Conservation (phyloP, 495 filamentous ascomycete species). For the Talaromyces borbonicus region DNA sequence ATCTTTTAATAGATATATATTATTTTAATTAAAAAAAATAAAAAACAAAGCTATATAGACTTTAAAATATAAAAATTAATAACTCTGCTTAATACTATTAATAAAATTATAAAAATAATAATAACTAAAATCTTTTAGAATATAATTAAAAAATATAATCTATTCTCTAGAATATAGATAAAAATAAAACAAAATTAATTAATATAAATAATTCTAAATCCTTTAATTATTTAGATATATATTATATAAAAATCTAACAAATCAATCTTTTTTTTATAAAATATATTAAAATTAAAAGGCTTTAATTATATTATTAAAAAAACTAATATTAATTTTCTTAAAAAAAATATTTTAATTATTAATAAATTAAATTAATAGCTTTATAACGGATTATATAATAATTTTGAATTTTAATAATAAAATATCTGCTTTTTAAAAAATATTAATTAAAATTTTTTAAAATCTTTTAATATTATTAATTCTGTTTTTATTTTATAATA, state of each 20-base stretch:
- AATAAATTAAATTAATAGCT: slow-evolving; percentile 1
- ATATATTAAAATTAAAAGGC: slow-evolving; percentile 3
- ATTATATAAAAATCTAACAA: neutral
- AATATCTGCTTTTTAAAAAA: slow-evolving; percentile 5
- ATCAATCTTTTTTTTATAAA: neutral
- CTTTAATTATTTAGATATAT: neutral
- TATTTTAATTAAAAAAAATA: slow-evolving; percentile 8
- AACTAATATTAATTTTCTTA: slow-evolving; percentile 8
- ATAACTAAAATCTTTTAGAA: slow-evolving; percentile 1
- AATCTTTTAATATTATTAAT: slow-evolving; percentile 8
- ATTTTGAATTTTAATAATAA: slow-evolving; percentile 9
- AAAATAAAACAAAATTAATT: slow-evolving; percentile 8
- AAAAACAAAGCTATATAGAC: slow-evolving; percentile 2
- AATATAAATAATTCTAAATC: neutral
- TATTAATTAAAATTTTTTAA: slow-evolving; percentile 10
- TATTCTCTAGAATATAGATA: slow-evolving; percentile 1
- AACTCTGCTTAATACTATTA: slow-evolving; percentile 8
- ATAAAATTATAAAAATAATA: slow-evolving; percentile 6
- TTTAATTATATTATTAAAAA: slow-evolving; percentile 6
- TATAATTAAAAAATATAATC: slow-evolving; percentile 7
- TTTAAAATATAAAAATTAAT: slow-evolving; percentile 7
- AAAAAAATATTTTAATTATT: slow-evolving; percentile 7
- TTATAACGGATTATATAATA: slow-evolving; percentile 6
- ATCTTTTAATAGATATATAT: slow-evolving; percentile 9
- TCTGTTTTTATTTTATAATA: slow-evolving; percentile 8